phyloP scores from a whole-genome alignment of 306 rosid species.

The Canavalia gladiata region DNA sequence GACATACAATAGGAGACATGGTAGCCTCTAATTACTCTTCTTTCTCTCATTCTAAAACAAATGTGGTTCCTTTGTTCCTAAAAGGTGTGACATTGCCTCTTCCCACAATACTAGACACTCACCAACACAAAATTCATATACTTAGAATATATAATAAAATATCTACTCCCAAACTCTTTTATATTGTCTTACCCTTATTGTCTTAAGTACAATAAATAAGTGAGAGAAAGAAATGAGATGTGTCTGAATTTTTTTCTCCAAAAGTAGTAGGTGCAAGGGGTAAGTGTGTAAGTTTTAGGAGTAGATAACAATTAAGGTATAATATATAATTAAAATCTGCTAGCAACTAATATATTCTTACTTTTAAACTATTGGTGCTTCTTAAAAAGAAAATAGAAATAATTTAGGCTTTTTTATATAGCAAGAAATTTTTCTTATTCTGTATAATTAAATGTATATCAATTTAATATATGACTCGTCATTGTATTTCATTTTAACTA shows the following conservation, averaged over 20 bases:
- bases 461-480: no score
- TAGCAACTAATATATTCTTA: no score
- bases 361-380: no score
- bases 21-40: slow-evolving; percentile 50
- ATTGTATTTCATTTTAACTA: no score
- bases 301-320: no score
- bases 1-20: slow-evolving; percentile 40
- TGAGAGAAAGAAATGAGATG: not conserved
- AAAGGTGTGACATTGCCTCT: slow-evolving; percentile 17
- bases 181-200: not conserved
- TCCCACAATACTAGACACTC: not conserved
- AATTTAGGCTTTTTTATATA: no score
- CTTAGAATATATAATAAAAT: not conserved
- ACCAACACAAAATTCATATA: not conserved
- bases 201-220: not conserved
- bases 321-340: no score
- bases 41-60: slow-evolving; percentile 14
- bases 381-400: no score
- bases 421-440: no score
- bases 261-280: not conserved
- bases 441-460: no score
- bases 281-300: not conserved
- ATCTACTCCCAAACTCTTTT: not conserved
- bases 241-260: not conserved
- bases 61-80: not conserved